phyloP scores from a whole-genome alignment of 2,329 filamentous ascomycete genomes.

The Botrytis pseudocinerea region DNA sequence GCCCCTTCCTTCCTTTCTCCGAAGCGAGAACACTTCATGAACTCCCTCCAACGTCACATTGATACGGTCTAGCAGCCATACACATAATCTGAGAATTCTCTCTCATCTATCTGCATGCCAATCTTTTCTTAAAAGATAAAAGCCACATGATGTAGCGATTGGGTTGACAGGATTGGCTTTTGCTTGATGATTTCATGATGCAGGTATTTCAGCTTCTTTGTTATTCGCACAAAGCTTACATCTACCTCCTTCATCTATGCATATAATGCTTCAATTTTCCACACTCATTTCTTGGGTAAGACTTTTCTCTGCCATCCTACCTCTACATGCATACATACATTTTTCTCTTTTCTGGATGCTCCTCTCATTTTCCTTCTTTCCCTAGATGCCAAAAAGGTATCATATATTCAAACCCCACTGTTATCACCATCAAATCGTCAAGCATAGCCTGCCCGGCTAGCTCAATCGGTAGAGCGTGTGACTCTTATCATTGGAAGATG shows the following conservation, averaged over 20 bases:
- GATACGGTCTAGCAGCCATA: not conserved
- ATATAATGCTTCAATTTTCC: not conserved
- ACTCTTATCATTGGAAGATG: slow-evolving; percentile 32
- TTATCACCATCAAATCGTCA: fast-evolving
- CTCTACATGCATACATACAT: not conserved
- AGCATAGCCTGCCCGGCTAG: slow-evolving; percentile 33
- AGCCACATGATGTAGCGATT: slow-evolving; percentile 40
- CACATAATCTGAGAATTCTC: not conserved
- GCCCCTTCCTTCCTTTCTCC: not conserved
- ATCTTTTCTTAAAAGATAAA: slow-evolving; percentile 26
- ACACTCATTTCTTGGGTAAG: not conserved
- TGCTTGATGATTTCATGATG: not conserved
- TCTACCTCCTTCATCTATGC: not conserved
- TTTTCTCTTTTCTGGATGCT: not conserved
- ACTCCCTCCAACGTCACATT: not conserved
- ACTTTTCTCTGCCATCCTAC: not conserved
- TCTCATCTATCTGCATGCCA: not conserved
- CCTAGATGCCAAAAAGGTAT: fast-evolving
- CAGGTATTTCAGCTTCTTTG: not conserved
- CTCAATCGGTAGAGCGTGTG: slow-evolving; percentile 42
- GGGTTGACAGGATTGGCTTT: slow-evolving; percentile 34
- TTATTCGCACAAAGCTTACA: not conserved
- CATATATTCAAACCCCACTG: fast-evolving
- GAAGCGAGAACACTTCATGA: not conserved
- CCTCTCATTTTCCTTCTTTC: not conserved